Evolutionary conservation across 352 stramenopile species (phyloP).

Genomic region (Pythium sukuiense): DNA sequence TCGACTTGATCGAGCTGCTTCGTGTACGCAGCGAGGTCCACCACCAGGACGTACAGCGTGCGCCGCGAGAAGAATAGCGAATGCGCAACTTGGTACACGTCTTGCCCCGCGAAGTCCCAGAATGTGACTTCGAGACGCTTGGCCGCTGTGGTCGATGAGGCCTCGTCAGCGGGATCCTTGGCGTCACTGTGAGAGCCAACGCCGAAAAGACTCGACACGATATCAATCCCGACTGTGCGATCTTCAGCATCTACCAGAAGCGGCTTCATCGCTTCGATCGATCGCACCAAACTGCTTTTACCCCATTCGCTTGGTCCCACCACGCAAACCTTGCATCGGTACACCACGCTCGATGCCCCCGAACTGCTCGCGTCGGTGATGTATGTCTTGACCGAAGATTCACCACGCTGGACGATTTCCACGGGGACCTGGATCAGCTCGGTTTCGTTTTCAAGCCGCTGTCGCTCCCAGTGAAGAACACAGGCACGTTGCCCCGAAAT

Average conservation of each 20-base stretch:
- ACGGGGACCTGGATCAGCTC: background rate
- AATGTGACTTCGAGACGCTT: constrained; percentile 4
- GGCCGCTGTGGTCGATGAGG: background rate
- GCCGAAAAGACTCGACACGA: constrained; percentile 24
- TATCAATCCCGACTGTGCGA: constrained; percentile 31
- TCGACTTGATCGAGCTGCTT: constrained; percentile 1
- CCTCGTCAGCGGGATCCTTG: background rate
- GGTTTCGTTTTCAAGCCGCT: background rate
- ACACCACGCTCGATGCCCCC: background rate
- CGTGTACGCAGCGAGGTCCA: constrained; percentile 6
- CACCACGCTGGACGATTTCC: constrained; percentile 20
- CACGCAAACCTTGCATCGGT: constrained; percentile 28
- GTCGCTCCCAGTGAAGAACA: background rate
- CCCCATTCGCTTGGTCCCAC: constrained; percentile 31
- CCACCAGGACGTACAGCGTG: background rate
- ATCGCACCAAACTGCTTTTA: constrained; percentile 33
- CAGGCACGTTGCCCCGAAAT: background rate
- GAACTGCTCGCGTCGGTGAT: background rate
- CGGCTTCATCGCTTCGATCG: constrained; percentile 9
- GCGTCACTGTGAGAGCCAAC: background rate
- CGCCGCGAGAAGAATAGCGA: background rate
- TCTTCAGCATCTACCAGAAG: constrained; percentile 11
- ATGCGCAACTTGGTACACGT: constrained; percentile 3
- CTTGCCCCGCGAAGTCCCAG: constrained; percentile 4
- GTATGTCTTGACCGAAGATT: constrained; percentile 16